Conservation (phyloP, 2,329 filamentous ascomycete genomes). For the Graphilbum ipis-grandicollis region DNA sequence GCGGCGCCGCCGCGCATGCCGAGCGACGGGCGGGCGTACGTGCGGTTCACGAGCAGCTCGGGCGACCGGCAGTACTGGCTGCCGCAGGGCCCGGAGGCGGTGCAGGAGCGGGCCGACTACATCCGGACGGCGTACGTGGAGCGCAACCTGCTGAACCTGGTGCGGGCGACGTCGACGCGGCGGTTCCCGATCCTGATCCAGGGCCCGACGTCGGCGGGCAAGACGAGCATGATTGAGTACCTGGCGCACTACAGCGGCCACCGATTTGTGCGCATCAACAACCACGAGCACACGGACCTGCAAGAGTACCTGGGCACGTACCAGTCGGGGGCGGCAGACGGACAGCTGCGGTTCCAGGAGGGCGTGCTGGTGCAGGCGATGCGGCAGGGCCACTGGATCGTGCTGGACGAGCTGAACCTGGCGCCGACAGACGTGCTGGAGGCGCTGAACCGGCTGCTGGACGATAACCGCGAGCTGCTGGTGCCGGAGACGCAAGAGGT, state of each 20-base stretch:
- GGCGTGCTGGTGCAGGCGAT: conserved; percentile 85
- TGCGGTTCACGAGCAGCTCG: conserved; percentile 54
- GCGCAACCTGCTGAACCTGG: conserved; percentile 84
- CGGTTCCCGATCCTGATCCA: conserved; percentile 90
- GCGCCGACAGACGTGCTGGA: conserved; percentile 95
- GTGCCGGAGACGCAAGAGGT: conserved; percentile 94
- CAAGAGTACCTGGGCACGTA: conserved; percentile 97
- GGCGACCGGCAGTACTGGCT: conserved; percentile 74
- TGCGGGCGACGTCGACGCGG: conserved; percentile 80
- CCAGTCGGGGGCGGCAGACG: conserved; percentile 67
- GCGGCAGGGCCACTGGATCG: conserved; percentile 90
- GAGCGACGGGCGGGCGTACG: conserved; percentile 57
- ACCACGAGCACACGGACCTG: conserved; percentile 95
- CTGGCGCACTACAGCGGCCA: conserved; percentile 93
- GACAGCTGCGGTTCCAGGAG: conserved; percentile 79
- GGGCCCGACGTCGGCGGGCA: conserved; percentile 90
- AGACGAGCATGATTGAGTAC: conserved; percentile 99
- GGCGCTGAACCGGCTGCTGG: conserved; percentile 82
- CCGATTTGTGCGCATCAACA: conserved; percentile 96
- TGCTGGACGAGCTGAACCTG: conserved; percentile 91
- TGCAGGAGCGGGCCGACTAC: conserved; percentile 68
- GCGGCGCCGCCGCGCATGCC: conserved; percentile 68
- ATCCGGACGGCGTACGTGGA: conserved; percentile 94
- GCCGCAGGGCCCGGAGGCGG: conserved; percentile 49
- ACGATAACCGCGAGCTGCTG: conserved; percentile 89